phyloP scores from a whole-genome alignment of 345 rosid species.

The Populus euphratica region DNA sequence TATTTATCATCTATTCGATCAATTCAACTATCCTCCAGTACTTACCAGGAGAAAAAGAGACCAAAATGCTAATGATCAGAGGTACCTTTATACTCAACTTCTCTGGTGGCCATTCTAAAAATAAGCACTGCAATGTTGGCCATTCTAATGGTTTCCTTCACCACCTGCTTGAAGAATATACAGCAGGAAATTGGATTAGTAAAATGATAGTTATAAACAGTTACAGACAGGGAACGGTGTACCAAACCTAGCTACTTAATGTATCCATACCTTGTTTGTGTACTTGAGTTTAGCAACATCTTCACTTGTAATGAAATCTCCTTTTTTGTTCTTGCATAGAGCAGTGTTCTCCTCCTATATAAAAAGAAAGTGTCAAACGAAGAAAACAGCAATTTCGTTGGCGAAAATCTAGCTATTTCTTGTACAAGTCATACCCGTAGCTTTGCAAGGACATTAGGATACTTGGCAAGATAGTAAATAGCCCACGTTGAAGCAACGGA shows the following conservation, averaged over 20 bases:
- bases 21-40: too few species aligned
- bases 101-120: slow-evolving; percentile 22
- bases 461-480: slow-evolving; percentile 38
- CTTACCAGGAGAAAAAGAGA: too few species aligned
- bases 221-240: too few species aligned
- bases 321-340: slow-evolving; percentile 21
- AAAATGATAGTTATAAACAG: not conserved
- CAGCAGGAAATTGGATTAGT: not conserved
- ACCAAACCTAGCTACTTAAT: too few species aligned
- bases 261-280: slow-evolving; percentile 27
- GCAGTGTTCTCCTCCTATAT: slow-evolving; percentile 40
- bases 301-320: slow-evolving; percentile 30
- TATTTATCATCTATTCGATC: too few species aligned
- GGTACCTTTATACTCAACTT: slow-evolving; percentile 34
- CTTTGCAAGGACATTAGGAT: slow-evolving; percentile 23
- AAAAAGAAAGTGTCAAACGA: not conserved
- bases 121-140: slow-evolving; percentile 25
- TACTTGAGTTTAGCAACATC: slow-evolving; percentile 36
- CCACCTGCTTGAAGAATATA: slow-evolving; percentile 20
- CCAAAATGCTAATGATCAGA: too few species aligned
- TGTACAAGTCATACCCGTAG: slow-evolving; percentile 16
- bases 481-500: slow-evolving; percentile 38
- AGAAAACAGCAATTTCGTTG: not conserved
- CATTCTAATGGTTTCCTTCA: slow-evolving; percentile 41
- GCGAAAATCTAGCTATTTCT: not conserved